Conservation (phyloP, 176 grass and related monocot genomes). For the Puya raimondii region DNA sequence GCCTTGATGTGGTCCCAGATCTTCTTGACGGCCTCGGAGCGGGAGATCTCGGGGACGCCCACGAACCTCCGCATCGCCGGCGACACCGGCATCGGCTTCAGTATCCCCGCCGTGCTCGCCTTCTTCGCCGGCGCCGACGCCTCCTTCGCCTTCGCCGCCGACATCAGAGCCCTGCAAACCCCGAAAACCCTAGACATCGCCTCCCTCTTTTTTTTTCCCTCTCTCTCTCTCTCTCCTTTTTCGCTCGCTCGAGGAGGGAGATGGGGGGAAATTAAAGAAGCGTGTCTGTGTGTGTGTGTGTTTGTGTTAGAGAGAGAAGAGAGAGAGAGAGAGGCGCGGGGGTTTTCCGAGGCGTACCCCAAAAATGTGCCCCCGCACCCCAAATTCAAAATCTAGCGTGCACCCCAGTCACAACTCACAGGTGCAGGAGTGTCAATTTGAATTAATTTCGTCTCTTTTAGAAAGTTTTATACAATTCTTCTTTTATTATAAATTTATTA, state of each 20-base stretch:
- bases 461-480: too few species aligned
- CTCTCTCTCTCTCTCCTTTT: too few species aligned
- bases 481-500: too few species aligned
- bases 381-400: too few species aligned
- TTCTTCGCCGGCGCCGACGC: neutral
- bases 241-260: neutral
- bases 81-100: slow-evolving; percentile 39
- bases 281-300: too few species aligned
- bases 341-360: too few species aligned
- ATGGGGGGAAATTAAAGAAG: neutral
- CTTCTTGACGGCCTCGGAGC: slow-evolving; percentile 39
- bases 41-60: slow-evolving; percentile 57
- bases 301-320: too few species aligned
- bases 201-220: neutral
- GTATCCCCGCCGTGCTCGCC: slow-evolving; percentile 26
- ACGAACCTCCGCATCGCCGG: slow-evolving; percentile 47
- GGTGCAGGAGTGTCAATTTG: too few species aligned
- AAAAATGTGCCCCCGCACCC: too few species aligned
- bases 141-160: slow-evolving; percentile 21
- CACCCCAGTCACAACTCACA: too few species aligned
- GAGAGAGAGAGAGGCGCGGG: too few species aligned
- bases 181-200: slow-evolving; percentile 52
- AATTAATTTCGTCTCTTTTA: too few species aligned
- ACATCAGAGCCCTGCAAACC: slow-evolving; percentile 50
- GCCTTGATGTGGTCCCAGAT: slow-evolving; percentile 87